A percentile compares a stretch with the other conserved stretches of the same genome.
These are phyloP conservation scores for Geum urbanum DNA, from an alignment of 306 rosid genomes.

Conservation along the genomic window DNA sequence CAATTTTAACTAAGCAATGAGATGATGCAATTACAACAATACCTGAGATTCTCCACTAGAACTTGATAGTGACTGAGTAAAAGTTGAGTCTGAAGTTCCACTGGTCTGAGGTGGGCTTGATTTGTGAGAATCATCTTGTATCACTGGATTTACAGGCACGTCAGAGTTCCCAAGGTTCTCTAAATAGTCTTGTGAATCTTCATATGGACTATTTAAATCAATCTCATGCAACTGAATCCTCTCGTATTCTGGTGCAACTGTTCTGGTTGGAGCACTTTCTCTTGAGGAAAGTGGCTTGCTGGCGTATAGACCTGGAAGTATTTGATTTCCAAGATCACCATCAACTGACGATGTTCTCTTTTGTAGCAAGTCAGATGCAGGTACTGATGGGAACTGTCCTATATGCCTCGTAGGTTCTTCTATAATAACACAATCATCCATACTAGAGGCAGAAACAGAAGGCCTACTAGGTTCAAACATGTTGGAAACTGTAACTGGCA, in stretches of 20 bases:
- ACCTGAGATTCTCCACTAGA: constrained; percentile 95
- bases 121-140: constrained; percentile 68
- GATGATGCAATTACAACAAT: constrained; percentile 20
- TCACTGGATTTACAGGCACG: constrained; percentile 53
- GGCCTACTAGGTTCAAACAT: constrained; percentile 7
- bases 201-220: constrained; percentile 74
- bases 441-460: constrained; percentile 10
- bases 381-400: constrained; percentile 32
- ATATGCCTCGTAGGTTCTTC: constrained; percentile 49
- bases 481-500: neutral
- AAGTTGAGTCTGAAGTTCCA: constrained; percentile 88
- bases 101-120: constrained; percentile 96
- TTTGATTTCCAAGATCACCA: constrained; percentile 42
- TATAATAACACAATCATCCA: constrained; percentile 22
- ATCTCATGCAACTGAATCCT: constrained; percentile 62
- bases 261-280: constrained; percentile 57
- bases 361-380: constrained; percentile 36
- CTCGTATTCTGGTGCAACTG: constrained; percentile 61
- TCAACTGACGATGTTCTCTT: constrained; percentile 36
- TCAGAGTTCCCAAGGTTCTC: constrained; percentile 61
- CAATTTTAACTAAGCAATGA: neutral
- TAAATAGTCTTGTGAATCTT: constrained; percentile 71
- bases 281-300: constrained; percentile 5
- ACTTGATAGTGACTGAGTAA: constrained; percentile 89
- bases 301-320: neutral